phyloP scores from a whole-genome alignment of 2,329 filamentous ascomycete genomes.

The Chrysoporthe puriensis region DNA sequence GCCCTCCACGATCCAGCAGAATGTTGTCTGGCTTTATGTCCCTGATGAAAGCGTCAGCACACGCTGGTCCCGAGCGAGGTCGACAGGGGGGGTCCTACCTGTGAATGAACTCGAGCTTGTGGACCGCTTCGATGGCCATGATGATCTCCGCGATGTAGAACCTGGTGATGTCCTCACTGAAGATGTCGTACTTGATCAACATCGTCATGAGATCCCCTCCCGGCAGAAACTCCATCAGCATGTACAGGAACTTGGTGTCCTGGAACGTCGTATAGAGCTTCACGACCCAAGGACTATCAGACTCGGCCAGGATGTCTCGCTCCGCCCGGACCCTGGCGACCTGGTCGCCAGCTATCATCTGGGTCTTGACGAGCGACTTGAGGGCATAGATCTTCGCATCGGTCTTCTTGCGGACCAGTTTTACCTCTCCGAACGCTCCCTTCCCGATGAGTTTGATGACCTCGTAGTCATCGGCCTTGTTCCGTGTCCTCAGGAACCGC shows the following conservation, averaged over 20 bases:
- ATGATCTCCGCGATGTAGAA: constrained; percentile 84
- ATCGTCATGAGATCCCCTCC: constrained; percentile 84
- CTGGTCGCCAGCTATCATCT: constrained; percentile 85
- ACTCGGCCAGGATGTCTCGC: constrained; percentile 78
- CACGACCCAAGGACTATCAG: constrained; percentile 80
- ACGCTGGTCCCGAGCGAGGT: background rate
- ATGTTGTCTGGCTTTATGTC: constrained; percentile 87
- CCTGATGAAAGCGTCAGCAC: constrained; percentile 38
- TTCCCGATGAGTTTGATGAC: constrained; percentile 81
- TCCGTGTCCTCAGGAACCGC: constrained; percentile 72
- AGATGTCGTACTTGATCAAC: constrained; percentile 84
- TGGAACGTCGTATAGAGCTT: constrained; percentile 82
- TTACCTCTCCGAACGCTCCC: constrained; percentile 80
- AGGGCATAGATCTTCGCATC: constrained; percentile 79
- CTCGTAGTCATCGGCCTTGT: constrained; percentile 72
- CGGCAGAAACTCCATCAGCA: constrained; percentile 81
- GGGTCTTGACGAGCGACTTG: constrained; percentile 77
- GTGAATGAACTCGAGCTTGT: constrained; percentile 80
- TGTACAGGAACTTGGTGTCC: constrained; percentile 74
- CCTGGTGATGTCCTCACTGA: constrained; percentile 80
- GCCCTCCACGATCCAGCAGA: constrained; percentile 73
- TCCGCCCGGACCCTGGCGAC: constrained; percentile 78
- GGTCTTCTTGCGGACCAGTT: constrained; percentile 73
- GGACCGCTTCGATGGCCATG: constrained; percentile 78
- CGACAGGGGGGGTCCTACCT: constrained; percentile 50